Percentiles rank a stretch among this genome's conserved stretches.
Evolutionary conservation across 2,329 filamentous ascomycete genomes (phyloP).

Genomic region (Grosmannia clavigera): DNA sequence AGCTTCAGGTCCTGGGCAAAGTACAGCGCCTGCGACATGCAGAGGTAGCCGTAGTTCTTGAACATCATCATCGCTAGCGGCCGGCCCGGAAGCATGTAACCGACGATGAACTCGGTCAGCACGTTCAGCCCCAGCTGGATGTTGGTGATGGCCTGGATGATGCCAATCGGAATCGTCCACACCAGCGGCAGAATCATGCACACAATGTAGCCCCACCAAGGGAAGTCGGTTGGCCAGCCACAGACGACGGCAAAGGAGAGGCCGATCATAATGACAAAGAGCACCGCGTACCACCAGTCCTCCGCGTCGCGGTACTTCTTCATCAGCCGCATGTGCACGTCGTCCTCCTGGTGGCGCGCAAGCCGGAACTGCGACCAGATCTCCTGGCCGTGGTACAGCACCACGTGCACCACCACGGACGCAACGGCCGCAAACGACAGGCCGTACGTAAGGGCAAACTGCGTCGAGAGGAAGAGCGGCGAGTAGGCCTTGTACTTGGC

Average conservation of each 20-base stretch:
- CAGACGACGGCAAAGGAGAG: slow-evolving; percentile 40
- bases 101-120: slow-evolving; percentile 59
- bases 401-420: slow-evolving; percentile 44
- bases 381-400: slow-evolving; percentile 41
- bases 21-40: slow-evolving; percentile 52
- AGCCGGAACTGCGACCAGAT: slow-evolving; percentile 43
- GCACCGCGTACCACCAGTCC: slow-evolving; percentile 44
- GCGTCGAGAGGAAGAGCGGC: slow-evolving; percentile 50
- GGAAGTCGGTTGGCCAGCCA: slow-evolving; percentile 43
- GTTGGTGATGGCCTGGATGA: slow-evolving; percentile 48
- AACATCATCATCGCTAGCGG: slow-evolving; percentile 69
- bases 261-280: slow-evolving; percentile 40
- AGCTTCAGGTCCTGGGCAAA: slow-evolving; percentile 56
- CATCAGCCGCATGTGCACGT: slow-evolving; percentile 49
- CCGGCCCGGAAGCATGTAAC: slow-evolving; percentile 59
- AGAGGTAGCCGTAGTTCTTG: slow-evolving; percentile 61
- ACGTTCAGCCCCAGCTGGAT: slow-evolving; percentile 57
- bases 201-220: slow-evolving; percentile 45
- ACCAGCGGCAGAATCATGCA: slow-evolving; percentile 44
- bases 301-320: slow-evolving; percentile 47
- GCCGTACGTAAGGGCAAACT: slow-evolving; percentile 48
- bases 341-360: slow-evolving; percentile 43
- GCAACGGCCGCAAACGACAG: slow-evolving; percentile 46
- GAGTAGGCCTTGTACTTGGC: slow-evolving; percentile 51
- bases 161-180: slow-evolving; percentile 48